Evolutionary conservation across 1,284 basidiomycete species (phyloP).

Genomic region (Salmacisia buchloeana): DNA sequence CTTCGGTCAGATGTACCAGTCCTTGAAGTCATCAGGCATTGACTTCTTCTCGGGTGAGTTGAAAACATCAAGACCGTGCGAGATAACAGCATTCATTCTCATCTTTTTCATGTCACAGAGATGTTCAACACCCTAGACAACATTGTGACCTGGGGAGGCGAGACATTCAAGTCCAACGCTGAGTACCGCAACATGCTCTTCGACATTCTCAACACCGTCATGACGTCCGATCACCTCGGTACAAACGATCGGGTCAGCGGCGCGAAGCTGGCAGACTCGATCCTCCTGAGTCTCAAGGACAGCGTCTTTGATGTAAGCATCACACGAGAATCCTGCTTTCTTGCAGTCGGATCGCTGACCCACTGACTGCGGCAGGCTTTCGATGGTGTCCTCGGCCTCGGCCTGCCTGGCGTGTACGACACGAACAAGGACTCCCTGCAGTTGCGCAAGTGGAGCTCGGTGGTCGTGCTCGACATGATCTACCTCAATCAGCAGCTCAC

Average conservation of each 20-base stretch:
- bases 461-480: conserved; percentile 76
- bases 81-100: too few species aligned
- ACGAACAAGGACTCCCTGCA: conserved; percentile 58
- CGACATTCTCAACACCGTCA: conserved; percentile 74
- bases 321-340: not conserved
- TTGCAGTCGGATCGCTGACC: too few species aligned
- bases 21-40: conserved; percentile 77
- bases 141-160: conserved; percentile 76
- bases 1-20: conserved; percentile 72
- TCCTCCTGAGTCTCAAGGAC: conserved; percentile 72
- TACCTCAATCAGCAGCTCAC: conserved; percentile 75
- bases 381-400: conserved; percentile 36
- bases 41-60: conserved; percentile 59
- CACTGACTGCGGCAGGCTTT: conserved; percentile 7
- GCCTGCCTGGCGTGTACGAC: conserved; percentile 25
- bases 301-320: conserved; percentile 66
- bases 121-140: conserved; percentile 86
- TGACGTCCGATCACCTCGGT: conserved; percentile 66
- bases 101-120: conserved; percentile 60
- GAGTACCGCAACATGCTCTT: conserved; percentile 76
- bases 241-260: conserved; percentile 65
- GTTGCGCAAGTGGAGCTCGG: conserved; percentile 70
- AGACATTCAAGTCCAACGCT: conserved; percentile 65
- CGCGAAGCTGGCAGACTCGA: conserved; percentile 75
- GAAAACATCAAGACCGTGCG: too few species aligned